A percentile compares a stretch with the other conserved stretches of the same genome.
Conservation (phyloP, 352 stramenopile genomes). For the Phytopythium montanum region DNA sequence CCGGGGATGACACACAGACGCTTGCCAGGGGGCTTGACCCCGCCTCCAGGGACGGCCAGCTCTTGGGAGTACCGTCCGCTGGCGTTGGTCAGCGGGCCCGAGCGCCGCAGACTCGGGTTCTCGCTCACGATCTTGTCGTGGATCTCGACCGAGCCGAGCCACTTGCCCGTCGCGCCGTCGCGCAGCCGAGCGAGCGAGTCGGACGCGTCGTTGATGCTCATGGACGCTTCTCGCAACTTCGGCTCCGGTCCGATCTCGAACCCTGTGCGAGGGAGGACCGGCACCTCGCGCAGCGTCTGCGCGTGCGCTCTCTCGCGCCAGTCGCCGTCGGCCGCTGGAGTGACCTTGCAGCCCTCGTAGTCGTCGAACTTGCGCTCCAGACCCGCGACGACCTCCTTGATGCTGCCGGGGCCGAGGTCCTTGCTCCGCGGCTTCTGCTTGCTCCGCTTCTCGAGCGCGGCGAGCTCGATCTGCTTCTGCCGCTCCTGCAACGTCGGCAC, state of each 20-base stretch:
- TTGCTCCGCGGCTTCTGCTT: constrained; percentile 71
- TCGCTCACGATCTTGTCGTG: constrained; percentile 41
- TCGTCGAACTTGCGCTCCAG: constrained; percentile 70
- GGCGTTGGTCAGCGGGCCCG: constrained; percentile 54
- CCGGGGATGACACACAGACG: constrained; percentile 36
- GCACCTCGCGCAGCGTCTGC: constrained; percentile 61
- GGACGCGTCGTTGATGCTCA: constrained; percentile 39
- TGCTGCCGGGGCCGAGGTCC: constrained; percentile 45
- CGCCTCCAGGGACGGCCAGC: constrained; percentile 43
- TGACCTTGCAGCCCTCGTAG: constrained; percentile 69
- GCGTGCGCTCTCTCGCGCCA: constrained; percentile 52
- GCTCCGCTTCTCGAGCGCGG: constrained; percentile 65
- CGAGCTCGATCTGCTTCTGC: constrained; percentile 68
- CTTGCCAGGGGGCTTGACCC: constrained; percentile 22
- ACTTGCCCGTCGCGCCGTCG: constrained; percentile 44
- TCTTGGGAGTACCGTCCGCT: constrained; percentile 74
- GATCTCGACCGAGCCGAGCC: constrained; percentile 68
- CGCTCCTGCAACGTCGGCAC: constrained; percentile 58
- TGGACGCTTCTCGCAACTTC: constrained; percentile 40
- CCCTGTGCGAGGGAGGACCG: constrained; percentile 51
- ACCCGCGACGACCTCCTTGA: constrained; percentile 58
- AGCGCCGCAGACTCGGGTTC: constrained; percentile 63
- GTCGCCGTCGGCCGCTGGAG: constrained; percentile 49
- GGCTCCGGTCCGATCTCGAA: constrained; percentile 50
- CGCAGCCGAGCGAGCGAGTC: constrained; percentile 42